A percentile compares a stretch with the other conserved stretches of the same genome.
Conservation (phyloP, 768 basidiomycete genomes). For the Leccinum obscurum region DNA sequence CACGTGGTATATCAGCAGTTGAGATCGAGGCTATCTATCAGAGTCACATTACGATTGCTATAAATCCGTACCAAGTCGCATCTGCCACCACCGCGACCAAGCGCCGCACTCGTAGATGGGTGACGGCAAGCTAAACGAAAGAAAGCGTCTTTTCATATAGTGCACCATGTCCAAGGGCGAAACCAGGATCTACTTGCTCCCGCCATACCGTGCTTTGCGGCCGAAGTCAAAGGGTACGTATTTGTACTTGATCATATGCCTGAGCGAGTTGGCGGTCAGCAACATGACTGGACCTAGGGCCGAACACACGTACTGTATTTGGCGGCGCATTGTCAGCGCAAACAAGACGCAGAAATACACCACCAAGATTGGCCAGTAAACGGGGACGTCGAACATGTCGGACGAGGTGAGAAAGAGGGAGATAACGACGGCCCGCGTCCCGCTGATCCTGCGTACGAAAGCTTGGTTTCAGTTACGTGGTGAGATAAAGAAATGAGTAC, state of each 20-base stretch:
- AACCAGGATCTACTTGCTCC: constrained; percentile 40
- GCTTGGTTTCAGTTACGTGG: constrained; percentile 1
- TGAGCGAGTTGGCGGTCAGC: constrained; percentile 33
- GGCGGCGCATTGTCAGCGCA: constrained; percentile 91
- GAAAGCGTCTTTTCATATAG: constrained; percentile 7
- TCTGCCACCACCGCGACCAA: constrained; percentile 21
- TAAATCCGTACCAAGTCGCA: constrained; percentile 30
- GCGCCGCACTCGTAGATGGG: constrained; percentile 13
- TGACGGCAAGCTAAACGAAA: constrained; percentile 9
- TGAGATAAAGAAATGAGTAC: not conserved
- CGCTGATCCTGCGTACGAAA: constrained; percentile 67
- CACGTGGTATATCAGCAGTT: constrained; percentile 17
- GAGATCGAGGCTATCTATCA: constrained; percentile 6
- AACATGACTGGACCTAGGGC: not conserved
- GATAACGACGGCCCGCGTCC: constrained; percentile 85
- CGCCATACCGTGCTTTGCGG: constrained; percentile 80
- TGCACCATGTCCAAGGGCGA: not conserved
- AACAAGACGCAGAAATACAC: constrained; percentile 97
- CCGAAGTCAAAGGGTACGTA: constrained; percentile 96
- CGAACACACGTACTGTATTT: constrained; percentile 77
- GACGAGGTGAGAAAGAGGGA: constrained; percentile 82
- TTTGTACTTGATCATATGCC: constrained; percentile 99
- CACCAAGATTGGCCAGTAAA: constrained; percentile 98
- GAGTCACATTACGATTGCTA: constrained; percentile 25
- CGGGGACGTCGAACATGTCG: constrained; percentile 89